Evolutionary conservation across 108 stramenopile genomes (phyloP).

Genomic region (Nitzschia palea): DNA sequence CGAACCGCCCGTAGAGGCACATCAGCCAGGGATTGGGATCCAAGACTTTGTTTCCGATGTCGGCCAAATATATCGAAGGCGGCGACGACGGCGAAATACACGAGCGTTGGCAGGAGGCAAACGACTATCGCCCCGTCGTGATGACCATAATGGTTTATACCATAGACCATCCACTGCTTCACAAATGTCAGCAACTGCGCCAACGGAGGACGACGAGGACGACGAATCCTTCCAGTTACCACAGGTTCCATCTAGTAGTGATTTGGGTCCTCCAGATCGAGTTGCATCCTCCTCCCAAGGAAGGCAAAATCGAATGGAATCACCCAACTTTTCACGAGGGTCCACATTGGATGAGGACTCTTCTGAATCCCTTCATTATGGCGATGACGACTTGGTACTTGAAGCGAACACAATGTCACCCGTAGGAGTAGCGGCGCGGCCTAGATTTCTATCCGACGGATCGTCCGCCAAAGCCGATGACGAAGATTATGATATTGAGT

Average conservation of each 20-base stretch:
- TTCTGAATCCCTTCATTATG: not conserved
- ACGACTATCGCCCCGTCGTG: not conserved
- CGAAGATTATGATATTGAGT: slow-evolving; percentile 23
- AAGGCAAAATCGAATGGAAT: too few species aligned
- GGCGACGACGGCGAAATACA: slow-evolving; percentile 32
- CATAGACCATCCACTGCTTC: slow-evolving; percentile 15
- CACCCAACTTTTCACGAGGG: too few species aligned
- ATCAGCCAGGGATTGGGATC: slow-evolving; percentile 58
- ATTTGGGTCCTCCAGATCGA: too few species aligned
- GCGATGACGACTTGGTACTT: not conserved
- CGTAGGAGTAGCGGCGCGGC: not conserved
- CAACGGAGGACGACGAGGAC: slow-evolving; percentile 1
- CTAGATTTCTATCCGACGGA: slow-evolving; percentile 10
- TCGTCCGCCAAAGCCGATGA: slow-evolving; percentile 17
- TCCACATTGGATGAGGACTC: slow-evolving; percentile 2
- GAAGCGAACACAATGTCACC: not conserved
- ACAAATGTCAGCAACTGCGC: not conserved
- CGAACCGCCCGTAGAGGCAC: slow-evolving; percentile 42
- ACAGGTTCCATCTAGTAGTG: too few species aligned
- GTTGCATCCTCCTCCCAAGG: too few species aligned
- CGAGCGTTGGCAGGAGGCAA: not conserved
- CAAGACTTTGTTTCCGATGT: slow-evolving; percentile 79
- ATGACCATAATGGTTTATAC: slow-evolving; percentile 14
- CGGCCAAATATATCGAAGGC: slow-evolving; percentile 40
- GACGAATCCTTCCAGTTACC: slow-evolving; percentile 6